These are phyloP conservation scores for Boechera stricta DNA, from an alignment of 345 rosid genomes.

Conservation along the genomic window DNA sequence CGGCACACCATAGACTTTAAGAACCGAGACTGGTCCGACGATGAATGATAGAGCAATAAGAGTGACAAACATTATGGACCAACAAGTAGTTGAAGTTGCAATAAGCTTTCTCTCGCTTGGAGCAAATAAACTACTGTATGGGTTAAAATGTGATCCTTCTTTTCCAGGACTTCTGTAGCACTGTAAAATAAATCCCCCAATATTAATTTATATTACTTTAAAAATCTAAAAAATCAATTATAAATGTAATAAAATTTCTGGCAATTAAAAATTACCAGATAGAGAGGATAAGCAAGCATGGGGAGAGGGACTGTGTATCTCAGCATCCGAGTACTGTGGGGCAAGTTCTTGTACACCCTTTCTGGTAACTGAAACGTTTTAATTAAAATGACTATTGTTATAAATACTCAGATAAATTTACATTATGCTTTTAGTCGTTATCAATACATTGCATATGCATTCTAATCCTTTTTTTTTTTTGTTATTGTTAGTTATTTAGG, in stretches of 20 bases:
- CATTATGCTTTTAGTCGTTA: background rate
- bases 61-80: slow-evolving; percentile 61
- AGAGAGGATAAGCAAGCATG: slow-evolving; percentile 68
- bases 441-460: slow-evolving; percentile 26
- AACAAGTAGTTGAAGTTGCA: slow-evolving; percentile 72
- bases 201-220: background rate
- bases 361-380: slow-evolving; percentile 59
- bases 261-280: slow-evolving; percentile 52
- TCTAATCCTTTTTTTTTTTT: slow-evolving; percentile 1
- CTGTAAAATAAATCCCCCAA: slow-evolving; percentile 43
- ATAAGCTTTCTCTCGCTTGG: slow-evolving; percentile 71
- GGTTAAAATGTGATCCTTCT: slow-evolving; percentile 88
- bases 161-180: slow-evolving; percentile 94
- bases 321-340: slow-evolving; percentile 48
- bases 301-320: slow-evolving; percentile 73
- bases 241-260: background rate
- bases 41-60: slow-evolving; percentile 50
- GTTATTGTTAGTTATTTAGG: slow-evolving; percentile 1
- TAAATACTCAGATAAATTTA: background rate
- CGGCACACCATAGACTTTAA: slow-evolving; percentile 78
- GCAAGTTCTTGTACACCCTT: slow-evolving; percentile 54
- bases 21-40: slow-evolving; percentile 54
- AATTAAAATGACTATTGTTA: slow-evolving; percentile 3
- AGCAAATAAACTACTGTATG: slow-evolving; percentile 69
- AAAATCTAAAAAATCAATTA: background rate